Evolutionary conservation across 1,284 basidiomycete species (phyloP).

Genomic region (Ustilago crameri): DNA sequence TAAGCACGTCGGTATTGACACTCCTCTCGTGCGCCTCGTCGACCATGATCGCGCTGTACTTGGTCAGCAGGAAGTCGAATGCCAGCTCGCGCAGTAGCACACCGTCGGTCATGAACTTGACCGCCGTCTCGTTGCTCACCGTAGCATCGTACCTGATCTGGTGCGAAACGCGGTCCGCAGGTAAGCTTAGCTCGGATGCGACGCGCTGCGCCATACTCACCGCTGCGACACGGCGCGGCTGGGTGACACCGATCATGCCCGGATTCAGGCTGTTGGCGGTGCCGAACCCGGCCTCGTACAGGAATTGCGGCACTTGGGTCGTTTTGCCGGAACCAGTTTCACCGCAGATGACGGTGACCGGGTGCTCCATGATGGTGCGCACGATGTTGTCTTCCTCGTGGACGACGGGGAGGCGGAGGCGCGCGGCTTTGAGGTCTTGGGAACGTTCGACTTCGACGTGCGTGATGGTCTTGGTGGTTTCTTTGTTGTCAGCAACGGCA

Average conservation of each 20-base stretch:
- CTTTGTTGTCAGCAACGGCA: slow-evolving; percentile 19
- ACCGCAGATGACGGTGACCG: slow-evolving; percentile 80
- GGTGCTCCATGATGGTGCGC: slow-evolving; percentile 87
- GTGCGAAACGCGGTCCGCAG: slow-evolving; percentile 85
- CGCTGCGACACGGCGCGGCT: slow-evolving; percentile 95
- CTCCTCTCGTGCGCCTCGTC: slow-evolving; percentile 99
- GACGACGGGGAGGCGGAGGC: slow-evolving; percentile 86
- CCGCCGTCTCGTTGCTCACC: slow-evolving; percentile 84
- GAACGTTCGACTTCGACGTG: slow-evolving; percentile 77
- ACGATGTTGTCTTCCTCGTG: slow-evolving; percentile 94
- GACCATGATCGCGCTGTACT: slow-evolving; percentile 88
- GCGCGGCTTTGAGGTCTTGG: slow-evolving; percentile 79
- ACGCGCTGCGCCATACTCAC: slow-evolving; percentile 95
- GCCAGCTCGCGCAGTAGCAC: slow-evolving; percentile 92
- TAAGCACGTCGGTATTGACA: slow-evolving; percentile 97
- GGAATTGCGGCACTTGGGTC: slow-evolving; percentile 93
- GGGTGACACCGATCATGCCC: slow-evolving; percentile 97
- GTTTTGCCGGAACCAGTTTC: slow-evolving; percentile 98
- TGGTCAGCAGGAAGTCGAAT: slow-evolving; percentile 85
- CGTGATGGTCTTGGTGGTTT: slow-evolving; percentile 65
- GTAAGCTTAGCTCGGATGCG: slow-evolving; percentile 83
- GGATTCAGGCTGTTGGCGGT: slow-evolving; percentile 86
- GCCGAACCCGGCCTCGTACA: slow-evolving; percentile 95
- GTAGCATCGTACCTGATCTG: slow-evolving; percentile 98
- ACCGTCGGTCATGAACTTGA: slow-evolving; percentile 99